Conservation (phyloP, 2,329 filamentous ascomycete species). For the Plenodomus biglobosus region DNA sequence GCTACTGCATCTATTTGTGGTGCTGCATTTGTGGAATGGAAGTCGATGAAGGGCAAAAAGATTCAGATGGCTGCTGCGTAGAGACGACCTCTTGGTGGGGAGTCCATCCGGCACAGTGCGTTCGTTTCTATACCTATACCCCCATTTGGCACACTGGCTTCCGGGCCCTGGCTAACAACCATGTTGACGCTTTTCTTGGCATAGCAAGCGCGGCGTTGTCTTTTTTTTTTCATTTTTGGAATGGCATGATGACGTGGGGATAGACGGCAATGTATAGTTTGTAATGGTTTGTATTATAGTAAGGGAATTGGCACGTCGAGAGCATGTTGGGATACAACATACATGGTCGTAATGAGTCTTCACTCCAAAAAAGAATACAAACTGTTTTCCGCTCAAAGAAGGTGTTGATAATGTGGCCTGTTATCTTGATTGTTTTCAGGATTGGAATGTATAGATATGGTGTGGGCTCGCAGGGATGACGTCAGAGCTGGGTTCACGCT, state of each 20-base stretch:
- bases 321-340: neutral
- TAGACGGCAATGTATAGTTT: slow-evolving; percentile 1
- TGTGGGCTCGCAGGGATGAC: too few species aligned
- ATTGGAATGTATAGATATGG: too few species aligned
- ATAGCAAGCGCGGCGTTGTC: slow-evolving; percentile 8
- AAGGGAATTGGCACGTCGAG: neutral
- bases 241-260: neutral
- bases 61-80: slow-evolving; percentile 43
- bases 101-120: neutral
- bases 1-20: slow-evolving; percentile 58
- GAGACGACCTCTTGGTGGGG: neutral
- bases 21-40: slow-evolving; percentile 62
- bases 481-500: too few species aligned
- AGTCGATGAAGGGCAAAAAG: slow-evolving; percentile 63
- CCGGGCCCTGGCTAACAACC: too few species aligned
- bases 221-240: neutral
- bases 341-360: slow-evolving; percentile 5
- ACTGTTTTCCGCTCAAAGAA: too few species aligned
- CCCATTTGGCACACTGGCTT: neutral
- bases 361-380: slow-evolving; percentile 1
- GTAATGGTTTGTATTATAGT: slow-evolving; percentile 9
- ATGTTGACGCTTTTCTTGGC: neutral
- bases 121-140: slow-evolving; percentile 1
- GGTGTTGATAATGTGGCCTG: too few species aligned
- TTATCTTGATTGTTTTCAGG: too few species aligned